A percentile compares a stretch with the other conserved stretches of the same genome.
Conservation (phyloP, 1,284 basidiomycete species). For the Tilletia horrida region DNA sequence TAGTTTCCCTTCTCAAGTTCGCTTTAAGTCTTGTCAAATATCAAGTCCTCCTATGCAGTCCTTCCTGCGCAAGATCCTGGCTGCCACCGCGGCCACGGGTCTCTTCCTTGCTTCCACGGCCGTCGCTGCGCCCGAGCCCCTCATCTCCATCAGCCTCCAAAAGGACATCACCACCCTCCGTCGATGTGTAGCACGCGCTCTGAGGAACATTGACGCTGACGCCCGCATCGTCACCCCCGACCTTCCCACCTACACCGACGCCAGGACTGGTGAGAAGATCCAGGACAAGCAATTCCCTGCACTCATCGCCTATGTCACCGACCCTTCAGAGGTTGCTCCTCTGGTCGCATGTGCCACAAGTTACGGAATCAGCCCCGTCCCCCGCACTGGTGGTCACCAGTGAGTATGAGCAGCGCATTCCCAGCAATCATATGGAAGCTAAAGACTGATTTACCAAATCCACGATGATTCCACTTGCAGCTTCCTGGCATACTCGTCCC, state of each 20-base stretch:
- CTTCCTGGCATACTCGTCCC: not conserved
- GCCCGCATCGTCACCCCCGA: not conserved
- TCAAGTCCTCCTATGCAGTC: no score
- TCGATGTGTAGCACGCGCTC: not conserved
- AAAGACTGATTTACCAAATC: no score
- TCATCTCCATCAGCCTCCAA: not conserved
- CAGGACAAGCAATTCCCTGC: conserved; percentile 1
- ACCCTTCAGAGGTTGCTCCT: not conserved
- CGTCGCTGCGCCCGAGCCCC: not conserved
- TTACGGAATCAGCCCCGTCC: not conserved
- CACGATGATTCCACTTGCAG: no score
- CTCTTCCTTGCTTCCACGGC: not conserved
- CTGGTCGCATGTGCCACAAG: not conserved
- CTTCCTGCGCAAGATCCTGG: not conserved
- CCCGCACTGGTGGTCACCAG: not conserved
- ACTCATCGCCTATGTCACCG: not conserved
- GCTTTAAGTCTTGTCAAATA: no score
- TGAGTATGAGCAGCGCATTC: no score
- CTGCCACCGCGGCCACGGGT: no score
- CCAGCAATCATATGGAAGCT: no score
- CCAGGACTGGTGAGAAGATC: conserved; percentile 1
- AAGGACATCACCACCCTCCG: conserved; percentile 1
- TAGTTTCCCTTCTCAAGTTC: not conserved
- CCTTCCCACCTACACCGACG: not conserved
- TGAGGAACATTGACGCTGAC: conserved; percentile 1